phyloP scores from a whole-genome alignment of 2,329 filamentous ascomycete genomes.

The Botrytis porri region DNA sequence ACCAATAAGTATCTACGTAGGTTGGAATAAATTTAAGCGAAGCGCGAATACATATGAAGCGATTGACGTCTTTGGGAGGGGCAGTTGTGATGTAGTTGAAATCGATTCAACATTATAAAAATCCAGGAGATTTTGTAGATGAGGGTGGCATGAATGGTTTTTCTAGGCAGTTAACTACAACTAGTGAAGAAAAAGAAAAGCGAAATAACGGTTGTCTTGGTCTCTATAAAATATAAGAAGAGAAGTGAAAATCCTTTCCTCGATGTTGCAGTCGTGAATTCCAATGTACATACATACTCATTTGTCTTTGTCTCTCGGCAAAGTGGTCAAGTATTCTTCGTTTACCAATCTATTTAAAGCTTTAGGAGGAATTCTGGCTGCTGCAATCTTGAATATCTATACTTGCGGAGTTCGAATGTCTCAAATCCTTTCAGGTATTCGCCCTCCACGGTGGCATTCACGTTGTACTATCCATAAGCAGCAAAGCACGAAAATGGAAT shows the following conservation, averaged over 20 bases:
- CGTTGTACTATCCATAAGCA: not conserved
- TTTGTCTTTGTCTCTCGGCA: not conserved
- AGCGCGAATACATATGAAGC: not conserved
- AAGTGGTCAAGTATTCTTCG: not conserved
- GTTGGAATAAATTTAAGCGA: not conserved
- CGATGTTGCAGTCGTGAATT: not conserved
- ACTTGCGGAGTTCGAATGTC: not conserved
- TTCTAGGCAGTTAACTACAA: not conserved
- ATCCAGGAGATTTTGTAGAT: slow-evolving; percentile 14
- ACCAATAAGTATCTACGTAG: slow-evolving; percentile 29
- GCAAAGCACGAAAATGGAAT: not conserved
- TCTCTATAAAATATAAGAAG: not conserved
- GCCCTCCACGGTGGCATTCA: not conserved
- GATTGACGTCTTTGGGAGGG: not conserved
- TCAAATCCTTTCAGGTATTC: not conserved
- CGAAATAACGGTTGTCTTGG: slow-evolving; percentile 5
- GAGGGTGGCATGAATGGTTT: not conserved
- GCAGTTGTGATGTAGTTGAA: not conserved
- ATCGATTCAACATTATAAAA: not conserved
- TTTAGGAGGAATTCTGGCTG: not conserved
- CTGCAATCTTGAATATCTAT: not conserved
- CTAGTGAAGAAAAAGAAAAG: not conserved
- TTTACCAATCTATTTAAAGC: not conserved
- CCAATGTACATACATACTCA: not conserved
- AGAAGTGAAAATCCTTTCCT: not conserved